These are phyloP conservation scores for Hibiscus mutabilis DNA, from an alignment of 345 rosid genomes.

Conservation along the genomic window DNA sequence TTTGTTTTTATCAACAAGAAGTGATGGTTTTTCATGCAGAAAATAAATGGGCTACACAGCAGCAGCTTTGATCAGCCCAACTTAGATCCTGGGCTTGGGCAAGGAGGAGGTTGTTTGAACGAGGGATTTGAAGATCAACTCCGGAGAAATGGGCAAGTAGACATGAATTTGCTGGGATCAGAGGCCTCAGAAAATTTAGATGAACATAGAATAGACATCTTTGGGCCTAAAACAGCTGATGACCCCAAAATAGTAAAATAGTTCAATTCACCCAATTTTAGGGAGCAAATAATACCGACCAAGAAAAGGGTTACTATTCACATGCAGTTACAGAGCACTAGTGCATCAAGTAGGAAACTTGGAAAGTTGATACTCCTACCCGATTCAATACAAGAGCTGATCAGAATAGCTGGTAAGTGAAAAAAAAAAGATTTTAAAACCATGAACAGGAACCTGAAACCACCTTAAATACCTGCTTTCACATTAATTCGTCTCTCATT, in stretches of 20 bases:
- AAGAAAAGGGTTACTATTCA: constrained; percentile 77
- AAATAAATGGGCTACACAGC: constrained; percentile 39
- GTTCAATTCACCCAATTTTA: constrained; percentile 15
- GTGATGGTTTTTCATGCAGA: constrained; percentile 43
- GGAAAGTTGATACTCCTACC: constrained; percentile 76
- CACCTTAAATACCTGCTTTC: constrained; percentile 2
- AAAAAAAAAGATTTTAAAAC: constrained; percentile 15
- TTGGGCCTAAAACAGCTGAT: constrained; percentile 4
- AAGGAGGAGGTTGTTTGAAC: constrained; percentile 19
- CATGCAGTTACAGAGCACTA: constrained; percentile 32
- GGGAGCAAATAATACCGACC: too few relatives aligned
- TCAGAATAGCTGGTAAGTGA: constrained; percentile 71
- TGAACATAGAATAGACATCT: constrained; percentile 47
- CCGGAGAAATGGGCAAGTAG: constrained; percentile 17
- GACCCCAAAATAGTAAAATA: constrained; percentile 16
- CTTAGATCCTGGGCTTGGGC: not conserved
- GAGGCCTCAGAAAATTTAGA: constrained; percentile 15
- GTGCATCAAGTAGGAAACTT: constrained; percentile 22
- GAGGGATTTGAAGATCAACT: constrained; percentile 26
- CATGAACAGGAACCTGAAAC: constrained; percentile 12
- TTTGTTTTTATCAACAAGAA: not conserved
- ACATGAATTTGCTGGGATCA: constrained; percentile 12
- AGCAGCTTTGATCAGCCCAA: constrained; percentile 24
- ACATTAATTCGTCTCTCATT: constrained; percentile 25
- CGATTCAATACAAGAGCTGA: constrained; percentile 65